Conservation (phyloP, 257 asterid species). For the Solanum stenotomum region DNA sequence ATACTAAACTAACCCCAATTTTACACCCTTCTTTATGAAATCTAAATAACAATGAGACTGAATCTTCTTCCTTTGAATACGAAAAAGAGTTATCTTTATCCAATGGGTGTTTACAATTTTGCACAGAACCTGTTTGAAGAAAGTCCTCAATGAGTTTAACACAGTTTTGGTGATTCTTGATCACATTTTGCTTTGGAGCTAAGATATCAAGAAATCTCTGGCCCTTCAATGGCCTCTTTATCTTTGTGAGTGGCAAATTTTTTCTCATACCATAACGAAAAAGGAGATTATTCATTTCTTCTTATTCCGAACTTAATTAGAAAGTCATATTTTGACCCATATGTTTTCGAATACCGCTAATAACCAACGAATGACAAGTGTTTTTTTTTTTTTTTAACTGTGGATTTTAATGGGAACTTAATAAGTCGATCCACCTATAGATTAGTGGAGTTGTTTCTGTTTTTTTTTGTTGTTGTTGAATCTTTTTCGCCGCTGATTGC, state of each 20-base stretch:
- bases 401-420: too few relatives aligned
- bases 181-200: conserved; percentile 15
- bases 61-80: background rate
- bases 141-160: conserved; percentile 19
- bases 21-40: conserved; percentile 11
- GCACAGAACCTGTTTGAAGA: conserved; percentile 11
- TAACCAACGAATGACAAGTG: too few relatives aligned
- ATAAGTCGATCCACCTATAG: too few relatives aligned
- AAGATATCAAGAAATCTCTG: conserved; percentile 6
- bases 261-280: background rate
- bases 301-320: too few relatives aligned
- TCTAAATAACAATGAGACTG: conserved; percentile 7
- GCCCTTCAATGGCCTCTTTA: background rate
- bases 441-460: too few relatives aligned
- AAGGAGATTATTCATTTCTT: background rate
- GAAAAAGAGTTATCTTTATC: background rate
- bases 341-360: too few relatives aligned
- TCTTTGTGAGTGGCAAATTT: background rate
- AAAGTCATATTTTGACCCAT: too few relatives aligned
- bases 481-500: too few relatives aligned
- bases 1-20: conserved; percentile 7
- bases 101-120: background rate
- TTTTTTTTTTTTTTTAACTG: too few relatives aligned
- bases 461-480: too few relatives aligned
- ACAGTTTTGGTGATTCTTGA: conserved; percentile 3